Conservation (phyloP, 305 asterid genomes). For the Fraxinus albicans region DNA sequence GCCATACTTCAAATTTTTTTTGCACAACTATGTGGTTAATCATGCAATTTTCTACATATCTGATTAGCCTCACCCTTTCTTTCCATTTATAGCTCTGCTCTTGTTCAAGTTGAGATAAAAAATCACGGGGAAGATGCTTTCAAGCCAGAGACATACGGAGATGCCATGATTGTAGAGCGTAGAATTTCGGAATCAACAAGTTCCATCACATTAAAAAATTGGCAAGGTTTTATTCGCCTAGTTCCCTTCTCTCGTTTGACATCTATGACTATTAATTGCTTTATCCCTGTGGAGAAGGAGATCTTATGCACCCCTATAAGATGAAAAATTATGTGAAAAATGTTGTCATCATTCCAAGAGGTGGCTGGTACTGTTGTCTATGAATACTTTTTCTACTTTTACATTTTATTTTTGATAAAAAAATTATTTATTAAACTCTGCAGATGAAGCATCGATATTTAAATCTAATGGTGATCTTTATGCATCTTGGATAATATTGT, state of each 20-base stretch:
- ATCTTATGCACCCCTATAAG: not conserved
- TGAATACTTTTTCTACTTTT: not conserved
- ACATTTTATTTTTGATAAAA: not conserved
- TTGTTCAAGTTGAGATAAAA: conserved; percentile 80
- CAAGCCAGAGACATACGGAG: conserved; percentile 74
- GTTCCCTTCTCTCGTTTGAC: conserved; percentile 14
- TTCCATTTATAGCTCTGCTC: conserved; percentile 65
- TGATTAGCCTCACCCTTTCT: conserved; percentile 11
- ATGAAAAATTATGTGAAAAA: not conserved
- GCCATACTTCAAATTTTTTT: not conserved
- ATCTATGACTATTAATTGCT: conserved; percentile 5
- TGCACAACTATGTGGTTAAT: not conserved
- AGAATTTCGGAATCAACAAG: conserved; percentile 68
- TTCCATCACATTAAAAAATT: conserved; percentile 58
- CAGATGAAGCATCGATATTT: not conserved
- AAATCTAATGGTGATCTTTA: not conserved
- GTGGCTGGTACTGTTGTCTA: not conserved
- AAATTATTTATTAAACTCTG: not conserved
- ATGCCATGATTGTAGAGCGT: conserved; percentile 68
- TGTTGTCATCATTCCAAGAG: not conserved
- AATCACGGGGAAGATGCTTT: conserved; percentile 93
- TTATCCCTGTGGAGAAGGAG: conserved; percentile 12
- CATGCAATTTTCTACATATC: not conserved
- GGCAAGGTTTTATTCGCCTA: conserved; percentile 58
- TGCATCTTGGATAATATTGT: not conserved